A percentile compares a stretch with the other conserved stretches of the same genome.
Conservation (phyloP, 176 grass and related monocot genomes). For the Tuctoria greenei region DNA sequence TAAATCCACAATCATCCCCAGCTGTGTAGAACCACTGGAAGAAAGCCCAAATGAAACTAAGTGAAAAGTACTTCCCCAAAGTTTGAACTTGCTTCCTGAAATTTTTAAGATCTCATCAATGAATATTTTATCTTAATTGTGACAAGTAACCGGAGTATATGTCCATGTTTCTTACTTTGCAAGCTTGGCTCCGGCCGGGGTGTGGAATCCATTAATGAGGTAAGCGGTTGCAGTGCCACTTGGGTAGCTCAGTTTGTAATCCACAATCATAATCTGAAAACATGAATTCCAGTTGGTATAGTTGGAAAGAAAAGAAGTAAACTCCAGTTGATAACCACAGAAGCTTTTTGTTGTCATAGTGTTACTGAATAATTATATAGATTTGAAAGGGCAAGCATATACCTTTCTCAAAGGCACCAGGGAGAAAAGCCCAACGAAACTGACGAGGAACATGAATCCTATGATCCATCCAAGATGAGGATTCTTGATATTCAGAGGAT, state of each 20-base stretch:
- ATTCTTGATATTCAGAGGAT: slow-evolving; percentile 46
- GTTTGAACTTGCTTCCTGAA: slow-evolving; percentile 72
- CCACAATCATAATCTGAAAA: slow-evolving; percentile 81
- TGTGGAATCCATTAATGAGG: slow-evolving; percentile 91
- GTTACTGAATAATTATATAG: background rate
- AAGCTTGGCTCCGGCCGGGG: slow-evolving; percentile 57
- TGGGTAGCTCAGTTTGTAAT: slow-evolving; percentile 88
- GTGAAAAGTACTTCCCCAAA: slow-evolving; percentile 60
- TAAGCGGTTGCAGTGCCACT: slow-evolving; percentile 86
- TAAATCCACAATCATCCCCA: slow-evolving; percentile 60
- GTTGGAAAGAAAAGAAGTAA: too few relatives aligned
- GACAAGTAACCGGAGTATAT: background rate
- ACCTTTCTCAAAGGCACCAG: slow-evolving; percentile 65
- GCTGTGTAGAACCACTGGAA: slow-evolving; percentile 97
- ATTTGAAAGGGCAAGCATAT: background rate
- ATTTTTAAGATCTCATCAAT: slow-evolving; percentile 19
- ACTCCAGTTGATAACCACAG: background rate
- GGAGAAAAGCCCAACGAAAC: slow-evolving; percentile 53
- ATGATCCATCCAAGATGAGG: slow-evolving; percentile 57
- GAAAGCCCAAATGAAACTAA: slow-evolving; percentile 78
- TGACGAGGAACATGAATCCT: slow-evolving; percentile 58
- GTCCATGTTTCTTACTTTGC: slow-evolving; percentile 46
- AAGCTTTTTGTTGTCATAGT: background rate
- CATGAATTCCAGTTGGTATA: background rate
- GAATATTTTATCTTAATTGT: slow-evolving; percentile 3